Percentiles rank a stretch among this genome's conserved stretches.
phyloP scores from a whole-genome alignment of 2,329 filamentous ascomycete species.

The Ascochyta rabiei region DNA sequence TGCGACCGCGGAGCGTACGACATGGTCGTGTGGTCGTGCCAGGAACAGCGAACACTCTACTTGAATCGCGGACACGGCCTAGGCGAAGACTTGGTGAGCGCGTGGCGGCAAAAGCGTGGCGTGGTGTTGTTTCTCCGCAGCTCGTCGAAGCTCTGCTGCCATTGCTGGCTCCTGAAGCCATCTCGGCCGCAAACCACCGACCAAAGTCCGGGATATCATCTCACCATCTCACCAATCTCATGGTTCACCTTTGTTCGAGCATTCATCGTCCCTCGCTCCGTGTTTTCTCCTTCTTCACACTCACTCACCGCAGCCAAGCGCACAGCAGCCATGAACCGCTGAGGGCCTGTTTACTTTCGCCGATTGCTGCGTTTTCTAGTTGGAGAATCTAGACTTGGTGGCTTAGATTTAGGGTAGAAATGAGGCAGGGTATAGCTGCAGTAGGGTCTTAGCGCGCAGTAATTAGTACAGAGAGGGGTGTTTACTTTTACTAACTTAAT shows the following conservation, averaged over 20 bases:
- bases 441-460: too few species aligned
- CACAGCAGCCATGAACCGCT: constrained; percentile 17
- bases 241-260: constrained; percentile 11
- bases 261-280: constrained; percentile 9
- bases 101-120: neutral
- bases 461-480: too few species aligned
- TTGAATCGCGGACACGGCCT: constrained; percentile 4
- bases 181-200: constrained; percentile 15
- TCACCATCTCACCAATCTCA: constrained; percentile 16
- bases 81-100: neutral
- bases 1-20: constrained; percentile 19
- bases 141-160: neutral
- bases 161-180: constrained; percentile 13
- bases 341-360: too few species aligned
- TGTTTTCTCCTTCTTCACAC: constrained; percentile 1
- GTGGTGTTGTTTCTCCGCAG: constrained; percentile 11
- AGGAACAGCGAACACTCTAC: constrained; percentile 18
- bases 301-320: constrained; percentile 1
- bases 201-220: constrained; percentile 14
- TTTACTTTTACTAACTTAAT: too few species aligned
- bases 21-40: constrained; percentile 20
- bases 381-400: too few species aligned
- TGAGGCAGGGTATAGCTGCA: too few species aligned
- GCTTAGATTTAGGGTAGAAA: too few species aligned
- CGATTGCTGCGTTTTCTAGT: too few species aligned